Evolutionary conservation across 2,329 filamentous ascomycete genomes (phyloP).

Genomic region (Aspergillus pseudoglaucus): DNA sequence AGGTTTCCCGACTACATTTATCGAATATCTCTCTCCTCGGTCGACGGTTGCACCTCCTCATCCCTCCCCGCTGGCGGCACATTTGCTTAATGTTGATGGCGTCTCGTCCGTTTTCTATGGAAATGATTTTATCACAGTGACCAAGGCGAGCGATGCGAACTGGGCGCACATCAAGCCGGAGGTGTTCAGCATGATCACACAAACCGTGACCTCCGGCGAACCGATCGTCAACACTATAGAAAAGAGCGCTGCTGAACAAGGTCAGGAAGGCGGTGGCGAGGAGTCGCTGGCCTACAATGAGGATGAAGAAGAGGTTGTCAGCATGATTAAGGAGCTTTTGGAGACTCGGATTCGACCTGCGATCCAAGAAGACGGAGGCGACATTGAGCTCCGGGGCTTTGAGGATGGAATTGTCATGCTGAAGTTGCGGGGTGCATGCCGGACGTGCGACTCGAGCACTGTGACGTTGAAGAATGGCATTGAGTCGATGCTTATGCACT

Average conservation of each 20-base stretch:
- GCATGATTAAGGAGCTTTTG: slow-evolving; percentile 97
- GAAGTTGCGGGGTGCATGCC: slow-evolving; percentile 85
- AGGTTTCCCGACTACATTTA: slow-evolving; percentile 64
- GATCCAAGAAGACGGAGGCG: slow-evolving; percentile 95
- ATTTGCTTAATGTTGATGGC: slow-evolving; percentile 88
- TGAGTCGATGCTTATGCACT: slow-evolving; percentile 97
- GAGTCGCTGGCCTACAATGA: slow-evolving; percentile 80
- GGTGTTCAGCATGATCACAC: slow-evolving; percentile 90
- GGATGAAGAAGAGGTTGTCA: slow-evolving; percentile 86
- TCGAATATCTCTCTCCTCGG: slow-evolving; percentile 87
- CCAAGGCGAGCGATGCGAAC: slow-evolving; percentile 76
- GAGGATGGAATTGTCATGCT: slow-evolving; percentile 75
- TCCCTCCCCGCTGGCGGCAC: slow-evolving; percentile 82
- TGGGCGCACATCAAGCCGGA: slow-evolving; percentile 96
- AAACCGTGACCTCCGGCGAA: slow-evolving; percentile 78
- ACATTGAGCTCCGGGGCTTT: slow-evolving; percentile 93
- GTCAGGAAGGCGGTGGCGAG: slow-evolving; percentile 45
- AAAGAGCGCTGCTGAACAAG: slow-evolving; percentile 47
- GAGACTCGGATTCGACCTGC: slow-evolving; percentile 92
- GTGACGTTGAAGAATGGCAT: slow-evolving; percentile 97
- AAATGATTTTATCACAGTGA: slow-evolving; percentile 92
- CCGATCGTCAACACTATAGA: slow-evolving; percentile 68
- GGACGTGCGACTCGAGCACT: slow-evolving; percentile 94
- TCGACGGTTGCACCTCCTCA: slow-evolving; percentile 82
- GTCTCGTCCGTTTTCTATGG: slow-evolving; percentile 95